phyloP scores from a whole-genome alignment of 2,329 filamentous ascomycete species.

The Cylindrodendrum hubeiense region DNA sequence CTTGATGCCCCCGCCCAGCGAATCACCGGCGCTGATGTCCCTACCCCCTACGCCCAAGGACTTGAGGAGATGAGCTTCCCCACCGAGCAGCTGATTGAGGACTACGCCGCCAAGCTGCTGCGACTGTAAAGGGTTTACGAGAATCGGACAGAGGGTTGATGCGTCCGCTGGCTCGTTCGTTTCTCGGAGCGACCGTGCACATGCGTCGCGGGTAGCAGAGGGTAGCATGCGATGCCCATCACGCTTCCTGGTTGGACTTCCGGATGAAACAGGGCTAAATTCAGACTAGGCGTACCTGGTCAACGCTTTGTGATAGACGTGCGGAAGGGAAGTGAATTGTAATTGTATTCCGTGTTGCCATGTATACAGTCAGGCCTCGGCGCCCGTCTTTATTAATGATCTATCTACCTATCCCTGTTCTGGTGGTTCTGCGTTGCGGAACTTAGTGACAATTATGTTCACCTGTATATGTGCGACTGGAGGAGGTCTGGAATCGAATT shows the following conservation, averaged over 20 bases:
- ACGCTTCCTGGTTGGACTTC: constrained; percentile 27
- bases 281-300: constrained; percentile 42
- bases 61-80: constrained; percentile 98
- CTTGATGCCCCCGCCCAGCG: constrained; percentile 93
- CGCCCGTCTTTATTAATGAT: constrained; percentile 49
- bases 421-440: constrained; percentile 4
- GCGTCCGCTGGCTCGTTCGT: constrained; percentile 25
- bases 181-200: constrained; percentile 22
- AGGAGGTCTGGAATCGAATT: not conserved
- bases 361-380: constrained; percentile 51
- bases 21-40: constrained; percentile 96
- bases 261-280: constrained; percentile 32
- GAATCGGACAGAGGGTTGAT: constrained; percentile 28
- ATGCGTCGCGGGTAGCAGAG: constrained; percentile 27
- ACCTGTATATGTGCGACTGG: not conserved
- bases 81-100: constrained; percentile 86
- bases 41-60: constrained; percentile 93
- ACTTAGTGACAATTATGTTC: not conserved
- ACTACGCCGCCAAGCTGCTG: constrained; percentile 91
- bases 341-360: constrained; percentile 56
- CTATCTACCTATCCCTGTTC: constrained; percentile 32
- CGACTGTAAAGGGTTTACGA: constrained; percentile 68
- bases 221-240: constrained; percentile 31
- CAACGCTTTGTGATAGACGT: constrained; percentile 52
- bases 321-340: constrained; percentile 52